These are phyloP conservation scores for Jacaranda mimosifolia DNA, from an alignment of 257 asterid genomes.

Conservation along the genomic window DNA sequence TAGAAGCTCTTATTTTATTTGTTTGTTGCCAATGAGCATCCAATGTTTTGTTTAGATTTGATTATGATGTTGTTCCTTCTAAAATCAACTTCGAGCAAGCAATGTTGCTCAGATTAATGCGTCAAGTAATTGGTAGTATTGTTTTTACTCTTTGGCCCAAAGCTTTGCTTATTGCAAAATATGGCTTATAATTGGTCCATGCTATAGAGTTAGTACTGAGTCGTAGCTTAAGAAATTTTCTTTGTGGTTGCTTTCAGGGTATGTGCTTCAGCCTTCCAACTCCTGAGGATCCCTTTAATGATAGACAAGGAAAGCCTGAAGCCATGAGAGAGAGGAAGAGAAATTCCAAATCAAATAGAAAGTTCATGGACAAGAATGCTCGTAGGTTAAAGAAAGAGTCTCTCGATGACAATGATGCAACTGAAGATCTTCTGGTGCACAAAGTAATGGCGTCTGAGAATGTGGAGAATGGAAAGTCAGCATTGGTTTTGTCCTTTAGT, in stretches of 20 bases:
- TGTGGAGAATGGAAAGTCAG: constrained; percentile 33
- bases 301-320: constrained; percentile 54
- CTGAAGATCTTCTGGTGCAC: constrained; percentile 7
- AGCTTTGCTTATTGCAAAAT: background rate
- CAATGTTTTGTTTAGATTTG: background rate
- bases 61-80: background rate
- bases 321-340: constrained; percentile 51
- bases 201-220: background rate
- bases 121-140: background rate
- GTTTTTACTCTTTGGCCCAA: background rate
- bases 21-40: background rate
- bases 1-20: background rate
- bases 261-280: constrained; percentile 97
- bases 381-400: constrained; percentile 30
- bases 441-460: constrained; percentile 7
- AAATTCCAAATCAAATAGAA: constrained; percentile 45
- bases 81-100: background rate
- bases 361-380: constrained; percentile 41
- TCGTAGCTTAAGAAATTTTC: constrained; percentile 2
- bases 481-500: constrained; percentile 28
- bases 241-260: constrained; percentile 59
- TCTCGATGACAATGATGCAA: background rate
- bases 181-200: background rate
- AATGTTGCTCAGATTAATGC: background rate
- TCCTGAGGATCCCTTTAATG: constrained; percentile 84